Evolutionary conservation across 2,329 filamentous ascomycete species (phyloP).

Genomic region (Aureobasidium lini): DNA sequence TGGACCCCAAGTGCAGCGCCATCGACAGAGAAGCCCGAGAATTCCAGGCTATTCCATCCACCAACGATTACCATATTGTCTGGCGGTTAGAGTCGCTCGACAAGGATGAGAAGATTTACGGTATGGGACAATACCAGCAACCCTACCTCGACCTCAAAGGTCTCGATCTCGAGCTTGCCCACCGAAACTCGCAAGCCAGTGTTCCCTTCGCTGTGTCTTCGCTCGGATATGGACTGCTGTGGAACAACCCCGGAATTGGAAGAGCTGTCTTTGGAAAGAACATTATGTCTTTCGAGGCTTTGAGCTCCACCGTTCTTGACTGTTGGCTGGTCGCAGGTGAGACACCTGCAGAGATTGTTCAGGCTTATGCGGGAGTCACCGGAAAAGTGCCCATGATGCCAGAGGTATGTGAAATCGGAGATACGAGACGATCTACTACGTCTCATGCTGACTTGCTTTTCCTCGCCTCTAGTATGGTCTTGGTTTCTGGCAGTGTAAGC

Average conservation of each 20-base stretch:
- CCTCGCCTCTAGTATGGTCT: slow-evolving; percentile 35
- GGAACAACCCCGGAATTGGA: slow-evolving; percentile 59
- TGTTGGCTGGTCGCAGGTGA: slow-evolving; percentile 58
- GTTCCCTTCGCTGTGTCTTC: slow-evolving; percentile 56
- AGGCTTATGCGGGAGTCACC: slow-evolving; percentile 49
- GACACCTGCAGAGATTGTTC: slow-evolving; percentile 48
- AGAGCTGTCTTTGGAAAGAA: slow-evolving; percentile 55
- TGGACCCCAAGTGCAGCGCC: slow-evolving; percentile 53
- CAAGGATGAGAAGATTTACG: slow-evolving; percentile 53
- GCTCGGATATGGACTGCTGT: slow-evolving; percentile 55
- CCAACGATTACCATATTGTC: slow-evolving; percentile 48
- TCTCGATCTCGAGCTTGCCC: slow-evolving; percentile 54
- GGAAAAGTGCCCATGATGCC: slow-evolving; percentile 60
- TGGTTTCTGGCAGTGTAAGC: slow-evolving; percentile 62
- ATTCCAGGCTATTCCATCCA: slow-evolving; percentile 46
- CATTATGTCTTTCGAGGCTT: slow-evolving; percentile 54
- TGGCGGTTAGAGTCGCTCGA: slow-evolving; percentile 50
- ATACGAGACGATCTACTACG: slow-evolving; percentile 46
- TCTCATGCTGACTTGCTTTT: not conserved
- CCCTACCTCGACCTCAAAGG: slow-evolving; percentile 57
- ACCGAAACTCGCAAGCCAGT: slow-evolving; percentile 59
- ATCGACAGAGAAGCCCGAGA: slow-evolving; percentile 52
- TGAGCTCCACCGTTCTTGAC: slow-evolving; percentile 50
- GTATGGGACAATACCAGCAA: slow-evolving; percentile 64
- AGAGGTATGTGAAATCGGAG: slow-evolving; percentile 20